Conservation (phyloP, 108 stramenopile genomes). For the Craspedostauros australis region DNA sequence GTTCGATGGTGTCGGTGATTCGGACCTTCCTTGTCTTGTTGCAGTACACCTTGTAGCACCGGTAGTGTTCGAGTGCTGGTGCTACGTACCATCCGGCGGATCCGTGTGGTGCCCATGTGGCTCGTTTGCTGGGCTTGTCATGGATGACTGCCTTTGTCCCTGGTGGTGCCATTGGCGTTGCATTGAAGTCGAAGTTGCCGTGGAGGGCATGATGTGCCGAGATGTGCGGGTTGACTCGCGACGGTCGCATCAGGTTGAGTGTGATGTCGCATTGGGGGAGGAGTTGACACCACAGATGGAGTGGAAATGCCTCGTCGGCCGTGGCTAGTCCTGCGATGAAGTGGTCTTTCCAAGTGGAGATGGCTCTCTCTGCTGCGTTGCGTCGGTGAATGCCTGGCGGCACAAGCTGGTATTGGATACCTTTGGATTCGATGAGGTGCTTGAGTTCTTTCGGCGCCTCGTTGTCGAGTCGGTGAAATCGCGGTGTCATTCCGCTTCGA, state of each 20-base stretch:
- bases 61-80: slow-evolving; percentile 41
- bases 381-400: no score
- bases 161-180: no score
- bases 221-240: slow-evolving; percentile 21
- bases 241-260: slow-evolving; percentile 31
- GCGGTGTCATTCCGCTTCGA: no score
- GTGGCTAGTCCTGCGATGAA: no score
- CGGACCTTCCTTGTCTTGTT: slow-evolving; percentile 9
- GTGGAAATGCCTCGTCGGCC: neutral
- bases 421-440: no score
- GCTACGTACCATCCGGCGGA: slow-evolving; percentile 39
- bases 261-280: slow-evolving; percentile 22
- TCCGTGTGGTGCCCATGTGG: slow-evolving; percentile 28
- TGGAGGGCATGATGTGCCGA: slow-evolving; percentile 30
- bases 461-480: no score
- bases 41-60: slow-evolving; percentile 24
- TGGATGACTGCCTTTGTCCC: no score
- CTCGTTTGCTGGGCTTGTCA: no score
- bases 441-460: no score
- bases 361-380: no score
- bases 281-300: slow-evolving; percentile 24
- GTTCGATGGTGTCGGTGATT: slow-evolving; percentile 26
- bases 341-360: no score
- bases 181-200: slow-evolving; percentile 21
- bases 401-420: no score